Conservation (phyloP, 1,139 yeast species). For the Yamadazyma atmosphaerica region DNA sequence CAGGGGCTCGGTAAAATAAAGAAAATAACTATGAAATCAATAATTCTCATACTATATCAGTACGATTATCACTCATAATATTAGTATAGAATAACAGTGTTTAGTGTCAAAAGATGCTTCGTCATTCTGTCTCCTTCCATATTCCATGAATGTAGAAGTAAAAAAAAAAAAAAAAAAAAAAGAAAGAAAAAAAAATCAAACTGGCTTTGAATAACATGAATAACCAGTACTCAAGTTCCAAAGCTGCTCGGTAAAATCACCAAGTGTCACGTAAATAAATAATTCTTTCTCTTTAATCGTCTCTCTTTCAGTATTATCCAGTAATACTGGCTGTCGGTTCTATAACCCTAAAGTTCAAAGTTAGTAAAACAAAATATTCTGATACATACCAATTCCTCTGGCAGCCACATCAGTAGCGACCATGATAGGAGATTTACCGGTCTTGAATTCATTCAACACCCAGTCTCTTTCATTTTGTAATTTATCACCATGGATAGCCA, state of each 20-base stretch:
- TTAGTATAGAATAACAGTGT: neutral
- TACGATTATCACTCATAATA: slow-evolving; percentile 2
- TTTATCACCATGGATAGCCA: slow-evolving; percentile 99
- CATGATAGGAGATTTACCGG: slow-evolving; percentile 94
- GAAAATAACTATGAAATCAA: slow-evolving; percentile 2
- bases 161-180: slow-evolving; percentile 1
- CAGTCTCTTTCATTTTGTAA: slow-evolving; percentile 98
- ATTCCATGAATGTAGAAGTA: neutral
- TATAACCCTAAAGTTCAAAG: slow-evolving; percentile 7
- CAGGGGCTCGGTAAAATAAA: too few species aligned
- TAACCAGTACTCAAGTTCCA: neutral
- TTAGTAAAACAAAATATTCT: slow-evolving; percentile 6
- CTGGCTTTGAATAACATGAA: neutral
- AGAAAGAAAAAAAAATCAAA: neutral
- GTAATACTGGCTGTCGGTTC: slow-evolving; percentile 1
- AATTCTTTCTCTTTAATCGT: neutral
- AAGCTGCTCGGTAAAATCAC: neutral
- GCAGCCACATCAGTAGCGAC: slow-evolving; percentile 99
- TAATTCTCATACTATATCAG: neutral
- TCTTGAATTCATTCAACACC: slow-evolving; percentile 91
- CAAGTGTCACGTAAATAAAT: neutral
- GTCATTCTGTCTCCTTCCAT: slow-evolving; percentile 3
- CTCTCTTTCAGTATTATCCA: neutral
- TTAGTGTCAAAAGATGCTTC: neutral
- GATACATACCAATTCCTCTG: slow-evolving; percentile 97